These are phyloP conservation scores for Candida bentonensis DNA, from an alignment of 805 yeast genomes.

Conservation along the genomic window DNA sequence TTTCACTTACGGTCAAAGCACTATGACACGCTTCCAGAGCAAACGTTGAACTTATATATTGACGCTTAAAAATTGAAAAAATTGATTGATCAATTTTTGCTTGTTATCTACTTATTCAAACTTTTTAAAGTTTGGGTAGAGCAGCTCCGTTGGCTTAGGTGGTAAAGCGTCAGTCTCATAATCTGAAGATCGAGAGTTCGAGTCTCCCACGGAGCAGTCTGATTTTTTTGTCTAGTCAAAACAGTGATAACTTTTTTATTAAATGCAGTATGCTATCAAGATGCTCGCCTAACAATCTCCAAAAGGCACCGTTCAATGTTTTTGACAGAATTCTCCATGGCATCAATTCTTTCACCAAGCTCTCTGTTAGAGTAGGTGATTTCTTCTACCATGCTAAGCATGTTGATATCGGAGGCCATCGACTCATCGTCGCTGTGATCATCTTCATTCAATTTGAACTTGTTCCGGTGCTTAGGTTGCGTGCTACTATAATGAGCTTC, in stretches of 20 bases:
- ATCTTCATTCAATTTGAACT: background rate
- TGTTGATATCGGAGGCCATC: too few species aligned
- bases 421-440: background rate
- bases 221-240: background rate
- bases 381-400: background rate
- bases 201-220: slow-evolving; percentile 2
- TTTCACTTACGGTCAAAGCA: too few species aligned
- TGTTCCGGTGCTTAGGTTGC: background rate
- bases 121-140: too few species aligned
- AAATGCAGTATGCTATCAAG: background rate
- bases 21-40: too few species aligned
- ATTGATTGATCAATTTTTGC: too few species aligned
- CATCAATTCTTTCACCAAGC: background rate
- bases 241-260: background rate
- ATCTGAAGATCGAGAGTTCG: slow-evolving; percentile 2
- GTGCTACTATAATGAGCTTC: background rate
- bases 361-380: background rate
- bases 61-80: too few species aligned
- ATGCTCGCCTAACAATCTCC: background rate
- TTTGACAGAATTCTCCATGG: background rate
- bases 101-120: too few species aligned
- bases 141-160: slow-evolving; percentile 17
- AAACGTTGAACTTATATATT: too few species aligned
- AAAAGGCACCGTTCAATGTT: background rate
- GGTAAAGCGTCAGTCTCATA: slow-evolving; percentile 12